Evolutionary conservation across 352 stramenopile species (phyloP).

Genomic region (Phytophthora citricola): DNA sequence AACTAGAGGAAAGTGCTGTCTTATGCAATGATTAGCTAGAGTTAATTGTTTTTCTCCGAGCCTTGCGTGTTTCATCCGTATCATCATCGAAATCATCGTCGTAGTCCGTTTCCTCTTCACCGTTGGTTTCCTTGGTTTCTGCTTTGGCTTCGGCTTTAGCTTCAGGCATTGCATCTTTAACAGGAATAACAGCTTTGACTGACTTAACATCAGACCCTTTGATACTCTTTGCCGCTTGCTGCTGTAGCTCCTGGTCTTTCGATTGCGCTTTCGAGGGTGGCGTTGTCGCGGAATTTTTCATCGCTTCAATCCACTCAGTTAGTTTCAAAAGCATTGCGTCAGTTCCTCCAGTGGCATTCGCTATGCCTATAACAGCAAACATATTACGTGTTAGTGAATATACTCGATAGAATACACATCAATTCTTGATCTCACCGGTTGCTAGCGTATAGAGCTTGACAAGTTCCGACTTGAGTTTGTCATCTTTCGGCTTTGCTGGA

Average conservation of each 20-base stretch:
- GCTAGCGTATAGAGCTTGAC: slow-evolving; percentile 50
- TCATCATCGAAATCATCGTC: slow-evolving; percentile 58
- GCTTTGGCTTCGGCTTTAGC: slow-evolving; percentile 3
- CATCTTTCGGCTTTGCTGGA: slow-evolving; percentile 18
- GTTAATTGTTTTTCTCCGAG: slow-evolving; percentile 17
- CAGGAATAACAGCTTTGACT: neutral
- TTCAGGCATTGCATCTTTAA: neutral
- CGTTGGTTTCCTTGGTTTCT: slow-evolving; percentile 1
- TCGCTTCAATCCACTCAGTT: slow-evolving; percentile 37
- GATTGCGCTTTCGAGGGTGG: neutral
- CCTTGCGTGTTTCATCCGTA: slow-evolving; percentile 23
- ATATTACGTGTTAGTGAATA: slow-evolving; percentile 12
- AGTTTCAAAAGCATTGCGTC: slow-evolving; percentile 38
- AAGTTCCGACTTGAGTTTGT: slow-evolving; percentile 36
- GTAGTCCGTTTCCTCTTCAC: slow-evolving; percentile 43
- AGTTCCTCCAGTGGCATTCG: slow-evolving; percentile 13
- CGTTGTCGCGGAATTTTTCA: slow-evolving; percentile 14
- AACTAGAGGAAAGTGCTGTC: neutral
- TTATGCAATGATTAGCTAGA: slow-evolving; percentile 8
- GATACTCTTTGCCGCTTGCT: neutral
- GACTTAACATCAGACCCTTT: neutral
- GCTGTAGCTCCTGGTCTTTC: neutral
- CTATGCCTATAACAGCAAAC: slow-evolving; percentile 15
- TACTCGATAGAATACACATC: neutral
- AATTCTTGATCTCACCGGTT: slow-evolving; percentile 30